Evolutionary conservation across 2,329 filamentous ascomycete genomes (phyloP), one percentile per base, ranked within the genome.

Genomic region (Leptographium galeiforme): DNA sequence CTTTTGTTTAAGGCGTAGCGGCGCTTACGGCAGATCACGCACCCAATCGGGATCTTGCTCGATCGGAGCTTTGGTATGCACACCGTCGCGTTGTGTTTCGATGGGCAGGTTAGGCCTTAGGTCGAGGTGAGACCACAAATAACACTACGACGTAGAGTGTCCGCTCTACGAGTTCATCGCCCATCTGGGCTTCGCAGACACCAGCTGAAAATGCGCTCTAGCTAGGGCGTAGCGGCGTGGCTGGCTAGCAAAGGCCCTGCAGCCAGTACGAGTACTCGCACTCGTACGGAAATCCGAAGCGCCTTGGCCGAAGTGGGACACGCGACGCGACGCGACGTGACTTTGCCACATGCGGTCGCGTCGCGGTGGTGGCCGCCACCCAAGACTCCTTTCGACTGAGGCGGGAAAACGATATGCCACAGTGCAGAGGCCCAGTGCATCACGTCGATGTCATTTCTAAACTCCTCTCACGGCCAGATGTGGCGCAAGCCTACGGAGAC

Each of bases 271-370:
- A 6, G 6, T 36, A 36, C 34, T 25, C 25, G 34, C 2, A 13
- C 34, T 13, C 34, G 34, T 13, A 32, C 43, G 25, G 25, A 45
- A 45, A 45, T 16, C 43, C 43, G 43, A 45, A 16, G 16, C 25
- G 16, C 16, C 13, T 13, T 16, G n/a, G 19, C 6, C 4, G 5
- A 5, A 25, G 19, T 13, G 45, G n/a, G 34, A 48, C 33, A 38
- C 46, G 46, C 46, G 49, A 57, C 55, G 55, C 55, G 55, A 57
- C 56, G 56, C 56, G 55, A 47, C 55, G 34, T 52, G 49, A 39
- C 34, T 38, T 39, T 38, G 41, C 19, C 19, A 44, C 18, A 40
- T 38, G 14, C 36, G 36, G 14, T 38, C 14, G 36, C 39, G 13
- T 14, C 39, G 39, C 39, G 13, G 11, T 40, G 13, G 7, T 40